Conservation (phyloP, 495 filamentous ascomycete species). For the Podospora conica region DNA sequence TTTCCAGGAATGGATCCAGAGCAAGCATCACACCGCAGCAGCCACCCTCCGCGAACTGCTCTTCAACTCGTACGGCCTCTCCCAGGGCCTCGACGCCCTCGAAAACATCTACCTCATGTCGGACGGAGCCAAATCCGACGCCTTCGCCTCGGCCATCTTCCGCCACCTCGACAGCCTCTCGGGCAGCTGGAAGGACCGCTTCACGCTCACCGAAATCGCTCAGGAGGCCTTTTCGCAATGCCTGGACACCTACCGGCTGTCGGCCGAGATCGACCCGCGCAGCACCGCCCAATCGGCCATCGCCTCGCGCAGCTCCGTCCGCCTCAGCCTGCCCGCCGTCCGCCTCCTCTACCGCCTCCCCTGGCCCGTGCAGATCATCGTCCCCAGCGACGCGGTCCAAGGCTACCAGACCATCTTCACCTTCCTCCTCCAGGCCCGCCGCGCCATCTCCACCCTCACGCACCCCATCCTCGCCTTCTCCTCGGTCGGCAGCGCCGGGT, state of each 20-base stretch:
- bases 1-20: slow-evolving; percentile 66
- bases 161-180: slow-evolving; percentile 65
- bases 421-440: slow-evolving; percentile 69
- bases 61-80: slow-evolving; percentile 62
- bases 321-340: slow-evolving; percentile 48
- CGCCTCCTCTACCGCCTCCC: slow-evolving; percentile 59
- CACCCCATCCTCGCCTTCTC: slow-evolving; percentile 42
- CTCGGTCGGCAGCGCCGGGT: slow-evolving; percentile 12
- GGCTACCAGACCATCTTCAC: slow-evolving; percentile 65
- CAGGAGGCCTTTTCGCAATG: slow-evolving; percentile 57
- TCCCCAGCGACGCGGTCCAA: slow-evolving; percentile 53
- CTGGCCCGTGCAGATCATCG: slow-evolving; percentile 83
- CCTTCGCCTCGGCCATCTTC: slow-evolving; percentile 65
- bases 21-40: slow-evolving; percentile 63
- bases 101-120: slow-evolving; percentile 66
- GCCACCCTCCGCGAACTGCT: slow-evolving; percentile 57
- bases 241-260: slow-evolving; percentile 55
- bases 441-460: slow-evolving; percentile 63
- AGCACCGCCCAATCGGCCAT: slow-evolving; percentile 25
- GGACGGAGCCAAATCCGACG: slow-evolving; percentile 57
- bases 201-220: slow-evolving; percentile 71
- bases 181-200: slow-evolving; percentile 72
- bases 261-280: slow-evolving; percentile 45
- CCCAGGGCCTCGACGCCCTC: slow-evolving; percentile 58
- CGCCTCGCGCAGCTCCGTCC: slow-evolving; percentile 39